Percentiles rank a stretch among this genome's conserved stretches.
Evolutionary conservation across 2,329 filamentous ascomycete genomes (phyloP).

Genomic region (Fusarium sp.): DNA sequence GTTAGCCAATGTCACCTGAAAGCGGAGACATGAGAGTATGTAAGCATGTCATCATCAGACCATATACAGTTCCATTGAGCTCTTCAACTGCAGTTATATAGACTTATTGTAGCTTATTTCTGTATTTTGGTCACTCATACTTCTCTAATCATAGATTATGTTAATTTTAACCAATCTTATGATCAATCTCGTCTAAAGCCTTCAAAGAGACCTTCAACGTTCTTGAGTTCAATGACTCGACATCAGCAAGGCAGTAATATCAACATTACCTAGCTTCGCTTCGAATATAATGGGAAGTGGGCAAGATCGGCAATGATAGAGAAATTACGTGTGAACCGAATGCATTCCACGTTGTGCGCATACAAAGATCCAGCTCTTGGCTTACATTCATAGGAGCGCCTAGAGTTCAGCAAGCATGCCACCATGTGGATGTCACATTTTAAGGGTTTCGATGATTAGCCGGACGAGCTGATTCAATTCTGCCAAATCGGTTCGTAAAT

Average conservation of each 20-base stretch:
- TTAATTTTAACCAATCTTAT: neutral
- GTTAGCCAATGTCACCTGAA: neutral
- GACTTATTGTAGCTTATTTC: too few species aligned
- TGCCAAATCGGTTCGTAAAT: neutral
- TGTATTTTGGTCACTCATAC: too few species aligned
- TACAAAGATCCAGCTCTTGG: neutral
- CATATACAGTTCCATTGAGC: neutral
- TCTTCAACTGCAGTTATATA: too few species aligned
- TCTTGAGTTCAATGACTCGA: rapidly evolving
- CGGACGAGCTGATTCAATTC: neutral
- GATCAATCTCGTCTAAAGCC: neutral
- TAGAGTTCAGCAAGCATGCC: neutral
- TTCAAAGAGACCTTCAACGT: too few species aligned
- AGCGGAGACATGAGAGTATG: neutral
- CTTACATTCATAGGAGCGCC: neutral
- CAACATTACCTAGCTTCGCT: rapidly evolving
- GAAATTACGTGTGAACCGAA: too few species aligned
- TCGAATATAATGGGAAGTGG: rapidly evolving
- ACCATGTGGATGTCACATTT: neutral
- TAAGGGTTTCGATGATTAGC: neutral
- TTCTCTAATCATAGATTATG: too few species aligned
- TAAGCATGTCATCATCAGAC: neutral
- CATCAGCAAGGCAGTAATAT: rapidly evolving
- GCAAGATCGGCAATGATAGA: too few species aligned
- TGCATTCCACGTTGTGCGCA: neutral